Evolutionary conservation across 176 grass and related monocot genomes (phyloP).

Genomic region (Triticum aestivum): DNA sequence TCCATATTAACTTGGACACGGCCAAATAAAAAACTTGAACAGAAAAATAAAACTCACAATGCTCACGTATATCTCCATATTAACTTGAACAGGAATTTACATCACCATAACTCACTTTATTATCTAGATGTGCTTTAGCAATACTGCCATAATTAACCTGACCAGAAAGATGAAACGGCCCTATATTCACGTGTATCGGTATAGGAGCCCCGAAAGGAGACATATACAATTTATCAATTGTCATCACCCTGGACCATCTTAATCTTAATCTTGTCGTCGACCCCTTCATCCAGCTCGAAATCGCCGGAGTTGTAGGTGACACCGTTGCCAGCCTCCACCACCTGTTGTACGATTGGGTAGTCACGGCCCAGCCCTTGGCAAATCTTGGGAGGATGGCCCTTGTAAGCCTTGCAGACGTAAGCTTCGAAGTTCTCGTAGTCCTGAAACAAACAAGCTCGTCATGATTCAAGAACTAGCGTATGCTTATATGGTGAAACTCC

Average conservation of each 20-base stretch:
- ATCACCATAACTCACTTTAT: background rate
- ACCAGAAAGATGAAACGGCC: background rate
- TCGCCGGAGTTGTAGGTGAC: conserved; percentile 39
- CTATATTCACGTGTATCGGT: background rate
- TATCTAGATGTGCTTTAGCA: too few species aligned
- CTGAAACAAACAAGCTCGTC: conserved; percentile 28
- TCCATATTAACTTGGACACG: too few species aligned
- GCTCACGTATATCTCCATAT: background rate
- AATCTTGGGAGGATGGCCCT: conserved; percentile 48
- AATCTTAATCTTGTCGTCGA: conserved; percentile 21
- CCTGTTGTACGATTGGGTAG: background rate
- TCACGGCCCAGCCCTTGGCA: conserved; percentile 41
- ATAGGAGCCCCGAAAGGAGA: background rate
- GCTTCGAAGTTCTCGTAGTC: conserved; percentile 75
- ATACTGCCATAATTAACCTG: background rate
- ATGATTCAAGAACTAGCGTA: background rate
- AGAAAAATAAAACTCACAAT: too few species aligned
- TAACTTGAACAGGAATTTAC: background rate
- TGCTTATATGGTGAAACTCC: background rate
- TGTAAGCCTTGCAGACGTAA: conserved; percentile 80
- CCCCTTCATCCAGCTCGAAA: background rate
- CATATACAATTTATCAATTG: background rate
- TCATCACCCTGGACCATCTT: conserved; percentile 25
- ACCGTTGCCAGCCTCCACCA: conserved; percentile 16
- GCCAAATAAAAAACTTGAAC: too few species aligned